Evolutionary conservation across 2,329 filamentous ascomycete genomes (phyloP).

Genomic region (Scedosporium aurantiacum): DNA sequence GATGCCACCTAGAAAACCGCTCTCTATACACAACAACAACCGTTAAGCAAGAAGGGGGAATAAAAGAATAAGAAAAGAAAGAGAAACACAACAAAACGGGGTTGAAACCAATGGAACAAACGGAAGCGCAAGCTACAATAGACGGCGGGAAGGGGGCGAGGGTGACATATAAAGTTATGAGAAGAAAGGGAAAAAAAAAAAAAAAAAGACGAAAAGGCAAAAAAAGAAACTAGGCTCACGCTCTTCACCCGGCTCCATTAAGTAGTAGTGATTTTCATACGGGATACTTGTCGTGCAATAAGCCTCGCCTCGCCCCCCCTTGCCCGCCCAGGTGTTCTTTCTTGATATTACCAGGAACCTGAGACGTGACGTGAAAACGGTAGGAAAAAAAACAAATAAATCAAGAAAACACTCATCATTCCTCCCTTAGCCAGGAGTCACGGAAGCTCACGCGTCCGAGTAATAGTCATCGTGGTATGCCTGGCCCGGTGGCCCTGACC

Average conservation of each 20-base stretch:
- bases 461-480: constrained; percentile 45
- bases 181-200: not conserved
- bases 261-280: not conserved
- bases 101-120: not conserved
- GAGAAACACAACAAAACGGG: not conserved
- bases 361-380: not conserved
- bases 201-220: not conserved
- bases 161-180: not conserved
- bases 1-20: constrained; percentile 4
- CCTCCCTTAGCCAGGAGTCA: not conserved
- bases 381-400: not conserved
- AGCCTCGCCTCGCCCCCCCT: not conserved
- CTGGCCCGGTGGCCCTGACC: constrained; percentile 26
- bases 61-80: not conserved
- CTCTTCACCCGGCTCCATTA: not conserved
- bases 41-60: constrained; percentile 7
- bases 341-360: not conserved
- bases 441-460: constrained; percentile 32
- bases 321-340: not conserved
- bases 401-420: not conserved
- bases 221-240: not conserved
- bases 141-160: not conserved
- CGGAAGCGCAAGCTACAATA: not conserved
- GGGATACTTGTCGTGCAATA: not conserved
- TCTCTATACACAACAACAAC: constrained; percentile 6